phyloP scores from a whole-genome alignment of 176 grass and related monocot species.

The Rhynchospora tenuis region DNA sequence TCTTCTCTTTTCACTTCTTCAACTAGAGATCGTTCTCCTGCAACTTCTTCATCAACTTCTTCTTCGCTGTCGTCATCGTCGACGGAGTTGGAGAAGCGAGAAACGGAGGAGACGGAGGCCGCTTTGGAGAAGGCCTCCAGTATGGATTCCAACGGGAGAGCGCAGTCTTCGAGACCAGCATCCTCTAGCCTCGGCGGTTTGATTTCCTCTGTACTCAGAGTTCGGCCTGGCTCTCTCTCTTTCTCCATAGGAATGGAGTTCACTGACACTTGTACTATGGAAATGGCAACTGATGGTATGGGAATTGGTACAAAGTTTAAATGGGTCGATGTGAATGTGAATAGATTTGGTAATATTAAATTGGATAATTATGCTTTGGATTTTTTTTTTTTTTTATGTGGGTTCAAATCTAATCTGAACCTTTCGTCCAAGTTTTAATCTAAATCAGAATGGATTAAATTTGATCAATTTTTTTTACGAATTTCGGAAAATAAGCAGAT shows the following conservation, averaged over 20 bases:
- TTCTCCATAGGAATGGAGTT: not conserved
- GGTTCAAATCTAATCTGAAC: too few species aligned
- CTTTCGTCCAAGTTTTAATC: too few species aligned
- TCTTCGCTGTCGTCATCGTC: constrained; percentile 20
- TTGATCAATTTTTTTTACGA: too few species aligned
- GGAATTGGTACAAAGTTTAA: too few species aligned
- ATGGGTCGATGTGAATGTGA: too few species aligned
- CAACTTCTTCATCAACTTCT: not conserved
- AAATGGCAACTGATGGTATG: too few species aligned
- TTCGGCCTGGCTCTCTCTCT: not conserved
- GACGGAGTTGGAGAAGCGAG: constrained; percentile 12
- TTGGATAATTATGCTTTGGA: too few species aligned
- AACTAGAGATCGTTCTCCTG: not conserved
- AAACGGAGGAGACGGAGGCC: constrained; percentile 32
- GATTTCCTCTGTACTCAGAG: constrained; percentile 5
- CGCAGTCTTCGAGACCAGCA: constrained; percentile 80
- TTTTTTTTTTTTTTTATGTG: too few species aligned
- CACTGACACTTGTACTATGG: not conserved
- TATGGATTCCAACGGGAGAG: constrained; percentile 77
- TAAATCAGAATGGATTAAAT: too few species aligned
- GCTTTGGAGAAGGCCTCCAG: constrained; percentile 74
- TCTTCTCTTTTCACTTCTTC: not conserved
- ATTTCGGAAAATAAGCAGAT: too few species aligned
- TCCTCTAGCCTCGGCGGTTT: constrained; percentile 50
- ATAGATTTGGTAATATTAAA: too few species aligned